phyloP scores from a whole-genome alignment of 2,329 filamentous ascomycete genomes.

The Pyrenochaeta sp. region DNA sequence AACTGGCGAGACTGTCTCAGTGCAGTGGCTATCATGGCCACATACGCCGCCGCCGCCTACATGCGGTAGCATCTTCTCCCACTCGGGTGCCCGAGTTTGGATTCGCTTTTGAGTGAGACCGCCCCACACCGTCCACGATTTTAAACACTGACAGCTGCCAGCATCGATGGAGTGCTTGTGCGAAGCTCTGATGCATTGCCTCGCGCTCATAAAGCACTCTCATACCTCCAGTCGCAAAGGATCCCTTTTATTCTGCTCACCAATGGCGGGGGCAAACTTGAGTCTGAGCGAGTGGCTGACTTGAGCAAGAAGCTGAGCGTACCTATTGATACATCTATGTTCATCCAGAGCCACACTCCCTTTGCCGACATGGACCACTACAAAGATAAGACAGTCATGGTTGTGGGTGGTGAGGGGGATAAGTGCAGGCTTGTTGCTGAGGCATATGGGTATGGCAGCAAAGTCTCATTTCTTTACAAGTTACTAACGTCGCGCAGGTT shows the following conservation, averaged over 20 bases:
- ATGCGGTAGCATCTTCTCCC: constrained; percentile 27
- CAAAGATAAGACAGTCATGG: constrained; percentile 60
- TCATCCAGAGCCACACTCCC: constrained; percentile 91
- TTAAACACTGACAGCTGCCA: constrained; percentile 47
- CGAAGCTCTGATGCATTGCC: constrained; percentile 81
- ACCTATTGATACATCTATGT: constrained; percentile 70
- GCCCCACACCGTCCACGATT: constrained; percentile 18
- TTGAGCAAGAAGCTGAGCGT: constrained; percentile 72
- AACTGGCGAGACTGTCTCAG: constrained; percentile 28
- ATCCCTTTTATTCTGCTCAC: constrained; percentile 95
- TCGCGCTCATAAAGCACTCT: constrained; percentile 76
- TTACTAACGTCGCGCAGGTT: constrained; percentile 28
- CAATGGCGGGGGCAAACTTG: constrained; percentile 89
- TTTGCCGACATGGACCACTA: constrained; percentile 72
- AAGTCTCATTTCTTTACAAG: too few relatives aligned
- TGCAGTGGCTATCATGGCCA: constrained; percentile 12
- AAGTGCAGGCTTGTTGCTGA: constrained; percentile 77
- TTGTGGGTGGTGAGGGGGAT: constrained; percentile 57
- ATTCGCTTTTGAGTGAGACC: constrained; percentile 64
- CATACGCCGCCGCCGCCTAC: constrained; percentile 35
- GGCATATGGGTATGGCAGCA: constrained; percentile 48
- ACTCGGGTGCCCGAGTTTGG: constrained; percentile 54
- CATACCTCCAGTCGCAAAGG: constrained; percentile 73
- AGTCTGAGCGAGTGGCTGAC: constrained; percentile 74
- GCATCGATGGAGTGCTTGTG: constrained; percentile 94